Conservation (phyloP, 257 asterid species). For the Scutellaria baicalensis region DNA sequence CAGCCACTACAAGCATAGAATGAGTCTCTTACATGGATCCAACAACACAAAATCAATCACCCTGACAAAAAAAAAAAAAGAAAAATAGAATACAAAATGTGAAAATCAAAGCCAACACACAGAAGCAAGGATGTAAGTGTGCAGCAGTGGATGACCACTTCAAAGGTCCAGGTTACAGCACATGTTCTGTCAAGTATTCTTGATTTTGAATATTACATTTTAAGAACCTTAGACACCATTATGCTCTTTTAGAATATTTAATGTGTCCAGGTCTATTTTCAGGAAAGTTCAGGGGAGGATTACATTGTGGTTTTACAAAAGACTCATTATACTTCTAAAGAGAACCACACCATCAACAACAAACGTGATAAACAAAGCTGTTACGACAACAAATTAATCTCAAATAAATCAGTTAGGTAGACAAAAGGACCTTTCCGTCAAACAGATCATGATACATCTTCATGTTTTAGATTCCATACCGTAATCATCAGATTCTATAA, state of each 20-base stretch:
- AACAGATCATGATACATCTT: neutral
- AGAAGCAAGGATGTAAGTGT: neutral
- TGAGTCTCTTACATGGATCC: constrained; percentile 68
- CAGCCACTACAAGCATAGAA: constrained; percentile 77
- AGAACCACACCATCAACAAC: neutral
- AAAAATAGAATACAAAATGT: constrained; percentile 10
- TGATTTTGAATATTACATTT: neutral
- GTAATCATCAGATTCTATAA: neutral
- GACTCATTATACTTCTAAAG: neutral
- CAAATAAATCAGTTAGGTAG: neutral
- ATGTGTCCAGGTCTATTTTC: neutral
- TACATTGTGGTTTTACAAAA: neutral
- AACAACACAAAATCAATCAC: constrained; percentile 68
- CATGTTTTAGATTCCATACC: neutral
- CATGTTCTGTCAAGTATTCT: neutral
- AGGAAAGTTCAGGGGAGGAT: neutral
- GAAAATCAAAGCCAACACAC: neutral
- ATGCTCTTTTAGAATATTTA: neutral
- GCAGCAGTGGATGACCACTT: neutral
- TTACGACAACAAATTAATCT: neutral
- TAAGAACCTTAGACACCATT: neutral
- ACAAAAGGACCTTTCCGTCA: neutral
- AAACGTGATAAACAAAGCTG: neutral
- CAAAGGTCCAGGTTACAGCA: neutral
- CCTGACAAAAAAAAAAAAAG: constrained; percentile 45